Evolutionary conservation across 2,329 filamentous ascomycete genomes (phyloP), one percentile per base, ranked within the genome.

Genomic region (Trichoderma sp.): DNA sequence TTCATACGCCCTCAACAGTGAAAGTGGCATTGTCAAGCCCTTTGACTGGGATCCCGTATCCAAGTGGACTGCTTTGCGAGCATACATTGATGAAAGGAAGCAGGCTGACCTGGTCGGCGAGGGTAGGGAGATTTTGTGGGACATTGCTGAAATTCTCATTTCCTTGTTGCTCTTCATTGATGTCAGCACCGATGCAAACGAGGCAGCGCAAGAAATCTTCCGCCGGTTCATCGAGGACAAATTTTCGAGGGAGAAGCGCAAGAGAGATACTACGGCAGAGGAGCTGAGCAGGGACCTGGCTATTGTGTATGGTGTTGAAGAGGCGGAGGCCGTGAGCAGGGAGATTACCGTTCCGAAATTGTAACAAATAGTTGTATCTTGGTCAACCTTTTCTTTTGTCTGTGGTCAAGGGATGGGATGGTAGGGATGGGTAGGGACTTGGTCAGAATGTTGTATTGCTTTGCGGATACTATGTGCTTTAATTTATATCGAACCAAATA

Each of bases 91-190:
- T 17, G 64, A 50, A 1, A 76, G 74, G 12, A 67, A 76, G 0
- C 77, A 81, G 58, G 76, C 75, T 1, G 76, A 78, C 3, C 76
- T 87, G 68, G 72, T 86, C 39, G 78, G 78, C 1, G 80, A 84
- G 34, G 84, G 83, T 1, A 78, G 84, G 54, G 75, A 77, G 5
- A 68, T 85, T 1, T 74, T 84, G 3, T 84, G 81, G 76, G 70
- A 72, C 3, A 72, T 82, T 1, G 81, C 83, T 0, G 81, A 85
- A 64, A 73, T 83, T 8, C 66, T 84, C 29, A 79, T 83, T 22
- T 79, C 77, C 9, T 73, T 80, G n/a, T 71, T 86, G 56, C 75
- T 84, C 42, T 72, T 79, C 48, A 76, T 81, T 1, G 83, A 84
- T 68, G 77, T 78, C 1, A 67, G 72, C 5, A 77, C 73, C 39